Evolutionary conservation across 1,284 basidiomycete species (phyloP).

Genomic region (Heterobasidion annosum): DNA sequence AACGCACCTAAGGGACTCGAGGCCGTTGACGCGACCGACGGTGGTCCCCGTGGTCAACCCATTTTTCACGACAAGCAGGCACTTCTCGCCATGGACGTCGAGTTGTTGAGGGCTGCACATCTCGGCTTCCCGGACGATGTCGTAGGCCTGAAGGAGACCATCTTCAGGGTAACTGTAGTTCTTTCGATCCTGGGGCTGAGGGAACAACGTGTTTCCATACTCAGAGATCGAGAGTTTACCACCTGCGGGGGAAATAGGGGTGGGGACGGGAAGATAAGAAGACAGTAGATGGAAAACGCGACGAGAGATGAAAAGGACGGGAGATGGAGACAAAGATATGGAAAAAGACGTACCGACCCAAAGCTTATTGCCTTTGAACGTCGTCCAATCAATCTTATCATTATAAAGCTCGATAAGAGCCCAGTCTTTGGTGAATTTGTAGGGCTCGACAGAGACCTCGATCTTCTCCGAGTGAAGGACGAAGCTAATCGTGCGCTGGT

Average conservation of each 20-base stretch:
- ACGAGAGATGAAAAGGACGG: no score
- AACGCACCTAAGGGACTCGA: constrained; percentile 11
- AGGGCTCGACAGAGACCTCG: constrained; percentile 14
- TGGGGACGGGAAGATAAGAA: constrained; percentile 2
- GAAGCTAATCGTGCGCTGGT: constrained; percentile 22
- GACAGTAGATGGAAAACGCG: neutral
- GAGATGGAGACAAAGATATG: no score
- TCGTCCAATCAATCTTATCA: constrained; percentile 17
- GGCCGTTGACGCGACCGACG: constrained; percentile 16
- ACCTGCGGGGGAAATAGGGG: constrained; percentile 5
- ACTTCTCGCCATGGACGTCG: constrained; percentile 14
- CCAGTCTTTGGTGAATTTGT: constrained; percentile 21
- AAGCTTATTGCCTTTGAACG: constrained; percentile 25
- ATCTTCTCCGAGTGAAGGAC: constrained; percentile 23
- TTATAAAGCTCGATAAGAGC: constrained; percentile 21
- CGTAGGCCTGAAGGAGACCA: constrained; percentile 19
- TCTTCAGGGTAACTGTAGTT: constrained; percentile 14
- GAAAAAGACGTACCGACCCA: constrained; percentile 18
- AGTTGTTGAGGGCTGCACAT: constrained; percentile 16
- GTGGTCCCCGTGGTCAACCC: constrained; percentile 19
- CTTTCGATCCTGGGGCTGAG: neutral
- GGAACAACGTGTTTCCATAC: neutral
- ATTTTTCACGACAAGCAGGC: constrained; percentile 20
- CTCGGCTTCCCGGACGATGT: constrained; percentile 14
- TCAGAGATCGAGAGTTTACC: neutral